A percentile compares a stretch with the other conserved stretches of the same genome.
Evolutionary conservation across 192 early-diverging fungal genomes (phyloP).

Genomic region (Backusella liffmaniae): DNA sequence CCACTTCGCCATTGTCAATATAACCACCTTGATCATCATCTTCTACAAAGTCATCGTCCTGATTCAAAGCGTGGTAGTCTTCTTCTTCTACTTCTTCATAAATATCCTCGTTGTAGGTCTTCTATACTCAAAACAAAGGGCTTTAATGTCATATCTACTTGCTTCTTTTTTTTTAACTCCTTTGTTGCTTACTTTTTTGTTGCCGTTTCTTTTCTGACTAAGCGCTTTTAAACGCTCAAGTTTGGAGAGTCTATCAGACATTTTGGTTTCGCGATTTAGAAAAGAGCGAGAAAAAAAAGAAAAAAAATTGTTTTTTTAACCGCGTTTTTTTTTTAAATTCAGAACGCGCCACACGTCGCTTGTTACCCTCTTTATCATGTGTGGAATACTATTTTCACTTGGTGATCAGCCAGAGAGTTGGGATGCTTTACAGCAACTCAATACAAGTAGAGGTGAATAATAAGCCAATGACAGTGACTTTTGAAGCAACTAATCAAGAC

Average conservation of each 20-base stretch:
- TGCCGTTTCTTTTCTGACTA: neutral
- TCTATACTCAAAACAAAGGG: constrained; percentile 14
- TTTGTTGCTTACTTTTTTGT: neutral
- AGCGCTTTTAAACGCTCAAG: constrained; percentile 4
- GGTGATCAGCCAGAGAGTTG: constrained; percentile 27
- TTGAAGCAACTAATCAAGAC: neutral
- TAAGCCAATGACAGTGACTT: neutral
- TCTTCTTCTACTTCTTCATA: constrained; percentile 68
- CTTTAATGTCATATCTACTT: neutral
- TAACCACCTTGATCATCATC: constrained; percentile 72
- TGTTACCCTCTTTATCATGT: constrained; percentile 33
- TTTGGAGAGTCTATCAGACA: neutral
- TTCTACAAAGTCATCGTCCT: constrained; percentile 58
- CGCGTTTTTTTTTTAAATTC: neutral
- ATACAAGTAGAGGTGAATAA: constrained; percentile 46
- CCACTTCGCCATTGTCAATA: constrained; percentile 56
- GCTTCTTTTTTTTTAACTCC: neutral
- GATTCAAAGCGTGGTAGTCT: constrained; percentile 37
- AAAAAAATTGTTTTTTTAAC: neutral
- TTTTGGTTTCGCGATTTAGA: neutral
- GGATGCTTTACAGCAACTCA: constrained; percentile 41
- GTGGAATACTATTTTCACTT: constrained; percentile 56
- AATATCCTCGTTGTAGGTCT: constrained; percentile 39
- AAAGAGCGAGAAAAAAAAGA: neutral
- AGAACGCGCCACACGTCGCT: neutral